phyloP scores from a whole-genome alignment of 2,329 filamentous ascomycete species.

The Aspergillus brunneoviolaceus region DNA sequence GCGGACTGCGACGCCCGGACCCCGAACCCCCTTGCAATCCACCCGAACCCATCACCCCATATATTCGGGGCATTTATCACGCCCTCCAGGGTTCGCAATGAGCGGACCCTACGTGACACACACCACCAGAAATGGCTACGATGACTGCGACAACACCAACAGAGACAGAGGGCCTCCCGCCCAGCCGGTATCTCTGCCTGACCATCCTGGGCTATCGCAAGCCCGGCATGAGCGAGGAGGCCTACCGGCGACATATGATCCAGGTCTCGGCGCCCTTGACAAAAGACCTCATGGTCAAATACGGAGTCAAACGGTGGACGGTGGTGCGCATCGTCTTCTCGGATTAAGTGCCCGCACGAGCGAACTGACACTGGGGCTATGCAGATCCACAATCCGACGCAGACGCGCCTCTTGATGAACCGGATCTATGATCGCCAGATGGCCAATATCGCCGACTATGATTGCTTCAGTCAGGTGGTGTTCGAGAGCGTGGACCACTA shows the following conservation, averaged over 20 bases:
- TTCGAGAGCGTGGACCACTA: slow-evolving; percentile 49
- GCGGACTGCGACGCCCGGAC: no score
- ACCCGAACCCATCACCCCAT: no score
- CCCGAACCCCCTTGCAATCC: no score
- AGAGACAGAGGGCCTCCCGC: no score
- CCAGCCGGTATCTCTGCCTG: slow-evolving; percentile 38
- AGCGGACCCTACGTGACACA: no score
- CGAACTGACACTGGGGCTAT: no score
- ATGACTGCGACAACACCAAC: no score
- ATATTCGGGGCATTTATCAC: no score
- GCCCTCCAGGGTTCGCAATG: no score
- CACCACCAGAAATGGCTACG: no score
- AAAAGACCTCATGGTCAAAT: slow-evolving; percentile 51
- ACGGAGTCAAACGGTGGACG: slow-evolving; percentile 51
- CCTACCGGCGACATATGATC: slow-evolving; percentile 50
- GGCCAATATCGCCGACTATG: slow-evolving; percentile 49
- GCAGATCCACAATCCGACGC: slow-evolving; percentile 44
- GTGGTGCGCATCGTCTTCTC: slow-evolving; percentile 27
- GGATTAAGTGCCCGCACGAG: no score
- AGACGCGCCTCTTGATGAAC: slow-evolving; percentile 42
- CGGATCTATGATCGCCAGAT: slow-evolving; percentile 48
- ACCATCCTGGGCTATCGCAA: slow-evolving; percentile 52
- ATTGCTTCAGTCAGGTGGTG: slow-evolving; percentile 52
- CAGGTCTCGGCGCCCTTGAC: slow-evolving; percentile 49
- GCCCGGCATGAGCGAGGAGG: slow-evolving; percentile 51